These are phyloP conservation scores for Tricholoma sp. DNA, from an alignment of 768 basidiomycete genomes.

Conservation along the genomic window DNA sequence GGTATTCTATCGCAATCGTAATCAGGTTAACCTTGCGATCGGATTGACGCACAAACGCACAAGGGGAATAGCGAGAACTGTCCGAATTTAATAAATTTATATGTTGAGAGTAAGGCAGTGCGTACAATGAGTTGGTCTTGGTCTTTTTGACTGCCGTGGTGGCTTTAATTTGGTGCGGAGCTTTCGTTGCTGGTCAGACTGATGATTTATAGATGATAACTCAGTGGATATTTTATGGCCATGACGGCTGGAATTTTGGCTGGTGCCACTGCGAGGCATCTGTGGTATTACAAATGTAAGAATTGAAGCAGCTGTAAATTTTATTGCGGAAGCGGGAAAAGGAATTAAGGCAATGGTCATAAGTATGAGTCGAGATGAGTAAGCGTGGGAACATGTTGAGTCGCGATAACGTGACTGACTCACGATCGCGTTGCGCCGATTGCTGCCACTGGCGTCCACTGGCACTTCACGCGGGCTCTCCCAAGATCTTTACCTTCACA, in stretches of 20 bases:
- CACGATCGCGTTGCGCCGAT: too few species aligned
- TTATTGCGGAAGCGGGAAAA: too few species aligned
- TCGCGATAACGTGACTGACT: too few species aligned
- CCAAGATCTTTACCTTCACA: too few species aligned
- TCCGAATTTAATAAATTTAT: background rate
- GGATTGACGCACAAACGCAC: constrained; percentile 14
- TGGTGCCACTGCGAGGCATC: background rate
- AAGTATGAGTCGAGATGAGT: too few species aligned
- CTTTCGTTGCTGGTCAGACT: background rate
- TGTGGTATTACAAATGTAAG: too few species aligned
- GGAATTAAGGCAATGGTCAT: too few species aligned
- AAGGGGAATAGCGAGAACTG: constrained; percentile 31
- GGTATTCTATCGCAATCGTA: constrained; percentile 31
- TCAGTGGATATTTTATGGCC: background rate
- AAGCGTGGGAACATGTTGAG: too few species aligned
- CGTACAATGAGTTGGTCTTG: background rate
- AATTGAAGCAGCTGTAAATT: background rate
- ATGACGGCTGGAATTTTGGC: background rate
- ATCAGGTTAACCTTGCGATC: background rate
- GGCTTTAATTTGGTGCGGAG: background rate
- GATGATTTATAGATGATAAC: background rate
- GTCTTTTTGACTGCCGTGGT: background rate
- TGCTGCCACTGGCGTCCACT: too few species aligned
- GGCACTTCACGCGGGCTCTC: too few species aligned
- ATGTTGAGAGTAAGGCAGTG: background rate